A percentile compares a stretch with the other conserved stretches of the same genome.
Conservation (phyloP, 805 yeast genomes). For the Candida bentonensis region DNA sequence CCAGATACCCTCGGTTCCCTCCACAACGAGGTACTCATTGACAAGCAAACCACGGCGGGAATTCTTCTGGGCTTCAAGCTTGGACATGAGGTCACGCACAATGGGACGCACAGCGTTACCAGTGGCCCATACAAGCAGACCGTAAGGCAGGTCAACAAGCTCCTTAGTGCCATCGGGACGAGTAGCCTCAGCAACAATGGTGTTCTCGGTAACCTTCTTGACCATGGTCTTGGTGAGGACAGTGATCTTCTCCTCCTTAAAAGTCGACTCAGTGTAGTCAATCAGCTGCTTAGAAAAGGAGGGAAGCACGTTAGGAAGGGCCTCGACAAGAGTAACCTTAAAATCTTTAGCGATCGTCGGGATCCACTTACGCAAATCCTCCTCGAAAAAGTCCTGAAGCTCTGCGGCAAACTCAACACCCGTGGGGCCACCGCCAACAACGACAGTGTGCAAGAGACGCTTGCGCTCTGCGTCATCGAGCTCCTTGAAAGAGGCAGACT, state of each 20-base stretch:
- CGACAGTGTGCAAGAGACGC: slow-evolving; percentile 74
- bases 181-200: slow-evolving; percentile 57
- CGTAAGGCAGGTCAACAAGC: slow-evolving; percentile 62
- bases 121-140: slow-evolving; percentile 93
- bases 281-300: slow-evolving; percentile 29
- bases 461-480: slow-evolving; percentile 60
- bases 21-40: slow-evolving; percentile 66
- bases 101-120: slow-evolving; percentile 86
- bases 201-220: slow-evolving; percentile 60
- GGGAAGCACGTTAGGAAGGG: slow-evolving; percentile 72
- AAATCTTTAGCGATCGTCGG: slow-evolving; percentile 75
- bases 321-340: slow-evolving; percentile 77
- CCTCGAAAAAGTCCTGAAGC: slow-evolving; percentile 84
- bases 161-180: slow-evolving; percentile 52
- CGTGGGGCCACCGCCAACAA: slow-evolving; percentile 98
- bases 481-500: slow-evolving; percentile 70
- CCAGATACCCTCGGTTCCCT: slow-evolving; percentile 71
- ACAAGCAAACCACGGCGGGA: slow-evolving; percentile 86
- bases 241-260: slow-evolving; percentile 53
- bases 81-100: slow-evolving; percentile 47
- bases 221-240: slow-evolving; percentile 79
- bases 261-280: slow-evolving; percentile 65
- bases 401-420: slow-evolving; percentile 98
- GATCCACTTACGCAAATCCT: slow-evolving; percentile 79
- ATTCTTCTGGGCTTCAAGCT: slow-evolving; percentile 55